Conservation (phyloP, 768 basidiomycete genomes). For the Mycena venus region DNA sequence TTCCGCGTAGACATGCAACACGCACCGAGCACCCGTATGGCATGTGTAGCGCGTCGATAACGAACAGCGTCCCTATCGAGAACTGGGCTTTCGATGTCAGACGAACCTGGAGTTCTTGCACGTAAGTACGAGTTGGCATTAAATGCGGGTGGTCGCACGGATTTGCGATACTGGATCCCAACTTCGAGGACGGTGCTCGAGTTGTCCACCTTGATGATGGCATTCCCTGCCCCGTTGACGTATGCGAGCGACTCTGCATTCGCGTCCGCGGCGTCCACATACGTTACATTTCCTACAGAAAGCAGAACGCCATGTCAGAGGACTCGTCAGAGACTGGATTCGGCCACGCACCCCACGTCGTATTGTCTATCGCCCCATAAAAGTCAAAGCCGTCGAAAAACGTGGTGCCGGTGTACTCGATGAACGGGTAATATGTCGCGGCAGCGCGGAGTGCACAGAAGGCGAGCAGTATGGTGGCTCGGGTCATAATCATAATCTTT, state of each 20-base stretch:
- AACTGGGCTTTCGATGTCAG: conserved; percentile 49
- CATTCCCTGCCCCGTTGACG: conserved; percentile 71
- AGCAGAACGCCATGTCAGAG: too few relatives aligned
- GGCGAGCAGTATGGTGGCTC: neutral
- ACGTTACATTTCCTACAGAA: conserved; percentile 71
- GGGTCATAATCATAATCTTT: neutral
- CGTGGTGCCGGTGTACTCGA: conserved; percentile 24
- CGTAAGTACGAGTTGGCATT: neutral
- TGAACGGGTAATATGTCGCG: conserved; percentile 27
- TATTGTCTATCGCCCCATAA: conserved; percentile 32
- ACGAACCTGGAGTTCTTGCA: neutral
- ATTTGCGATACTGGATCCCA: conserved; percentile 32
- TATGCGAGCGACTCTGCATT: conserved; percentile 66
- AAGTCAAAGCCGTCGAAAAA: conserved; percentile 35
- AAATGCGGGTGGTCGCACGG: conserved; percentile 17
- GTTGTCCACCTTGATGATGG: conserved; percentile 84
- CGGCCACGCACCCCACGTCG: conserved; percentile 31
- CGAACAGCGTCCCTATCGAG: conserved; percentile 58
- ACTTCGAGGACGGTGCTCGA: conserved; percentile 40
- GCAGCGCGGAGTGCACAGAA: neutral
- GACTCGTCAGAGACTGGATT: too few relatives aligned
- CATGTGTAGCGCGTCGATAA: conserved; percentile 61
- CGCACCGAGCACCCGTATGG: conserved; percentile 65
- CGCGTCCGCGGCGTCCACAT: conserved; percentile 63
- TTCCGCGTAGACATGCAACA: too few relatives aligned